Evolutionary conservation across 78 protist species (phyloP), one percentile per base, ranked within the genome.

Genomic region (Tieghemostelium lacteum): DNA sequence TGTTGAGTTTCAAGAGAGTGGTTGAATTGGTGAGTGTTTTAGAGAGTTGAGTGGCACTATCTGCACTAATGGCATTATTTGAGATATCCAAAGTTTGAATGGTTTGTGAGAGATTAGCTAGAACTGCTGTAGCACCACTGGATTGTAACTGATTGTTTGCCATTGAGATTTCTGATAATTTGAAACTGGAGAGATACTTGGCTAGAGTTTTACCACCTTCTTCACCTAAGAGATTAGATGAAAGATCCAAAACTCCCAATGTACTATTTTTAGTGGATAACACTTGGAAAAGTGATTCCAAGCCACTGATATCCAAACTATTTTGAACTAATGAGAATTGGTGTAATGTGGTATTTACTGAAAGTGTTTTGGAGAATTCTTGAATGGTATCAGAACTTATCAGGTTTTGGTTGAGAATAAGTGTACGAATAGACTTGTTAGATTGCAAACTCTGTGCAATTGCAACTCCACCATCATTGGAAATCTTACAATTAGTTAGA

Each of bases 401-500:
- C 2, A 24, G 42, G 24, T 66, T 83, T 14, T 75, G 54, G 20
- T 83, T 83, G 22, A 83, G 67, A 0, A 69, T 3, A 8, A 83
- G 66, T 17, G 91, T 83, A 8, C 70, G 58, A 24, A 83, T 52
- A 8, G 78, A 57, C n/a, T 40, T 36, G 29, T 83, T 83, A 2
- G 24, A 31, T 22, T 42, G 26, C 7, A 83, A 28, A 12, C 78
- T 24, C 29, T 69, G 28, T 34, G 78, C 91, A 31, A 83, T 55
- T 28, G 58, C 91, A 7, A 83, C 42, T 58, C 91, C 91, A 20
- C 75, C 91, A 33, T 83, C 73, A 33, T 83, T 50, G 6, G 71
- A 19, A 29, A 83, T 58, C 22, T 69, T 83, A 37, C 91, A 55
- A 63, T 83, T 83, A 66, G 73, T 83, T 19, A 83, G 60, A 42